These are phyloP conservation scores for Arctostaphylos glauca DNA, from an alignment of 148 eudicot genomes.

Conservation along the genomic window DNA sequence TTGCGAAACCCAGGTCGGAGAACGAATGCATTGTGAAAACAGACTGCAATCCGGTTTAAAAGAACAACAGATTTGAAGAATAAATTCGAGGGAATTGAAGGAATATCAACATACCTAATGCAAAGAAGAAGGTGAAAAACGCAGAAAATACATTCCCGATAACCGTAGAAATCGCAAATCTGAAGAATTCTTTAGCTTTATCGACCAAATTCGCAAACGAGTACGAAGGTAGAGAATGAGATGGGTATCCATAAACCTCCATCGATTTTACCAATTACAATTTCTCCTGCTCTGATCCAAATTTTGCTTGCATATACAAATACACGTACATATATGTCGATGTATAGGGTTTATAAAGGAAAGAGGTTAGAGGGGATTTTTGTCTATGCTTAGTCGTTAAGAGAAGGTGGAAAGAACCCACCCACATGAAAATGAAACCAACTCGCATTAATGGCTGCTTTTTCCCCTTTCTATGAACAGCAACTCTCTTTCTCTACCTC, in stretches of 20 bases:
- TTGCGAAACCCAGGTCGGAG: slow-evolving; percentile 5
- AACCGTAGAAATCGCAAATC: slow-evolving; percentile 64
- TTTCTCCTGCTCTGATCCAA: neutral
- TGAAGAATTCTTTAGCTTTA: slow-evolving; percentile 49
- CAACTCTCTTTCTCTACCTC: neutral
- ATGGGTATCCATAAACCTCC: slow-evolving; percentile 60
- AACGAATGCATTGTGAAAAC: neutral
- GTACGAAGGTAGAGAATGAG: slow-evolving; percentile 45
- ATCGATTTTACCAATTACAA: slow-evolving; percentile 13
- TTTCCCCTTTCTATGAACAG: neutral
- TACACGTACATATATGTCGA: neutral
- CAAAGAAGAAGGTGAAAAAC: slow-evolving; percentile 92
- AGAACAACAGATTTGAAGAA: neutral
- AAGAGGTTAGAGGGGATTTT: neutral
- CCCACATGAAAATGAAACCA: slow-evolving; percentile 34
- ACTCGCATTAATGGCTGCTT: slow-evolving; percentile 39
- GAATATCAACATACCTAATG: slow-evolving; percentile 51
- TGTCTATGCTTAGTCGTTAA: slow-evolving; percentile 38
- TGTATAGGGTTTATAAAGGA: neutral
- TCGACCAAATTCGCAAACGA: slow-evolving; percentile 46
- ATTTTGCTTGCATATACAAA: neutral
- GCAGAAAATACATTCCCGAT: slow-evolving; percentile 82
- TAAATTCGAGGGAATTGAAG: neutral
- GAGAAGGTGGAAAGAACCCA: slow-evolving; percentile 30
- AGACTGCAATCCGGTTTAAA: neutral